Percentiles rank a stretch among this genome's conserved stretches.
These are phyloP conservation scores for Graphilbum ipis-grandicollis DNA, from an alignment of 2,329 filamentous ascomycete genomes.

Conservation along the genomic window DNA sequence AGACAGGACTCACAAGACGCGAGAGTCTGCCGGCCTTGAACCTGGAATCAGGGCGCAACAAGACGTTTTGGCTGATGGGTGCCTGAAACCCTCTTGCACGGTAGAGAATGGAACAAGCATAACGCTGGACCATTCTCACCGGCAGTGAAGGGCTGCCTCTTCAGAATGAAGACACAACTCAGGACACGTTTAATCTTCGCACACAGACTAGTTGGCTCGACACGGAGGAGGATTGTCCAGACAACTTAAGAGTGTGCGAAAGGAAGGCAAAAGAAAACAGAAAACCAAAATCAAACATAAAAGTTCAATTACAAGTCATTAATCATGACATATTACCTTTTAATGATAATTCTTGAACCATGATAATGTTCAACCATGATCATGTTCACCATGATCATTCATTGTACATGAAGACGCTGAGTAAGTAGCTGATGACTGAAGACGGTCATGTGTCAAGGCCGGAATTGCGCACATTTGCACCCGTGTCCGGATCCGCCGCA, in stretches of 20 bases:
- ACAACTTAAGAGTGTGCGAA: slow-evolving; percentile 95
- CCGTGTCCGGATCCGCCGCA: too few species aligned
- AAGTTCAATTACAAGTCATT: too few species aligned
- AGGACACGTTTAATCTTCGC: slow-evolving; percentile 48
- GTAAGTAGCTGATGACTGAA: too few species aligned
- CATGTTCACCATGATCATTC: background rate
- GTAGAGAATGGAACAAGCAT: slow-evolving; percentile 20
- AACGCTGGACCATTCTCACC: slow-evolving; percentile 29
- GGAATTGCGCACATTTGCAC: too few species aligned
- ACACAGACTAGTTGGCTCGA: slow-evolving; percentile 94
- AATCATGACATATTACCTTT: too few species aligned
- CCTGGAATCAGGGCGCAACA: background rate
- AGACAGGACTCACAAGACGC: slow-evolving; percentile 5
- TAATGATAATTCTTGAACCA: too few species aligned
- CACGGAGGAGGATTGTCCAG: slow-evolving; percentile 58
- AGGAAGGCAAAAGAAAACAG: background rate
- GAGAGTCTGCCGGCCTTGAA: background rate
- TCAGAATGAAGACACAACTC: slow-evolving; percentile 10
- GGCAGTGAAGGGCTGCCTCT: slow-evolving; percentile 14
- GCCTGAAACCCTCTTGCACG: background rate
- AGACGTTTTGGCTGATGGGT: background rate
- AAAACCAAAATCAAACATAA: background rate
- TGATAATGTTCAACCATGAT: too few species aligned
- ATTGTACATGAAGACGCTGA: too few species aligned
- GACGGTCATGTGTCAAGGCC: too few species aligned